Conservation (phyloP, 2,329 filamentous ascomycete species). For the Penicillium sp. region DNA sequence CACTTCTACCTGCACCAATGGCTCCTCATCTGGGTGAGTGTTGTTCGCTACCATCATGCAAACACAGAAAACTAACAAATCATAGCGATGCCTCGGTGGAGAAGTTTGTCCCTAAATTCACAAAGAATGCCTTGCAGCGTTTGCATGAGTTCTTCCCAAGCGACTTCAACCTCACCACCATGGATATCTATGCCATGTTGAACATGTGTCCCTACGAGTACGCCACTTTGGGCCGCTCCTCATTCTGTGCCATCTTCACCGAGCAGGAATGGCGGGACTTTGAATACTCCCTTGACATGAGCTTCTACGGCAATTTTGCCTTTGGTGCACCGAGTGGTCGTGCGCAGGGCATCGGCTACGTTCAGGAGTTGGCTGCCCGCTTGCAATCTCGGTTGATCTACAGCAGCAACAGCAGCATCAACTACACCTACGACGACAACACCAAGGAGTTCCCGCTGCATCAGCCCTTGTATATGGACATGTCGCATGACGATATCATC, state of each 20-base stretch:
- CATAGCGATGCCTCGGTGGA: conserved; percentile 36
- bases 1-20: conserved; percentile 37
- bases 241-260: conserved; percentile 60
- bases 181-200: conserved; percentile 56
- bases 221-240: conserved; percentile 53
- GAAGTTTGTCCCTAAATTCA: conserved; percentile 51
- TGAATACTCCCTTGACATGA: conserved; percentile 57
- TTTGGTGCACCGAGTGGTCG: conserved; percentile 56
- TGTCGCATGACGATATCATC: conserved; percentile 58
- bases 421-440: conserved; percentile 53
- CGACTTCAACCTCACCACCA: conserved; percentile 53
- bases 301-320: conserved; percentile 51
- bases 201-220: conserved; percentile 61
- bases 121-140: conserved; percentile 48
- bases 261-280: conserved; percentile 59
- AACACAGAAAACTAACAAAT: conserved; percentile 25
- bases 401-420: conserved; percentile 56
- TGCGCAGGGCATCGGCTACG: conserved; percentile 58
- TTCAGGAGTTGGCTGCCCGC: conserved; percentile 56
- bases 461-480: conserved; percentile 56
- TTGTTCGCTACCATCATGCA: not conserved
- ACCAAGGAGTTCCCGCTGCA: conserved; percentile 50
- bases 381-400: conserved; percentile 52
- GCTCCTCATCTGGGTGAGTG: conserved; percentile 40
- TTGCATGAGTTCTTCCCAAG: conserved; percentile 52